These are phyloP conservation scores for Penicillium dipodomyicola DNA, from an alignment of 495 filamentous ascomycete genomes.

Conservation along the genomic window DNA sequence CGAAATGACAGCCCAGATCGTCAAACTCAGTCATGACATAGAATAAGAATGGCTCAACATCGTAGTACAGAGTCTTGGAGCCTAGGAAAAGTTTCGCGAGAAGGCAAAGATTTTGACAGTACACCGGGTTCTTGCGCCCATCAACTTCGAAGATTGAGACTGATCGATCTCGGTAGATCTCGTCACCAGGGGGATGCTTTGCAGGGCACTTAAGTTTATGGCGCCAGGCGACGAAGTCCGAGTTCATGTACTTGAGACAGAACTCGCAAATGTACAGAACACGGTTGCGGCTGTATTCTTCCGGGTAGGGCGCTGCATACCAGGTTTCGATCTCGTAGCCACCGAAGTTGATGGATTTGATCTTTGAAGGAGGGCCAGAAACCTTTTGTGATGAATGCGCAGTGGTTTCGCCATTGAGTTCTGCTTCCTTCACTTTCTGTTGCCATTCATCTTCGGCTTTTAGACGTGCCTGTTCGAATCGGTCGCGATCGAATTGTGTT, in stretches of 20 bases:
- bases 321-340: slow-evolving; percentile 97
- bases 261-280: slow-evolving; percentile 98
- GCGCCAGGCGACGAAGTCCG: slow-evolving; percentile 94
- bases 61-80: slow-evolving; percentile 97
- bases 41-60: slow-evolving; percentile 97
- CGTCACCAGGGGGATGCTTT: slow-evolving; percentile 94
- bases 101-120: slow-evolving; percentile 96
- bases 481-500: slow-evolving; percentile 69
- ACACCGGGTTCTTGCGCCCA: slow-evolving; percentile 92
- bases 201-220: slow-evolving; percentile 97
- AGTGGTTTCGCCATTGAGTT: slow-evolving; percentile 47
- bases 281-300: slow-evolving; percentile 94
- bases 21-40: slow-evolving; percentile 98
- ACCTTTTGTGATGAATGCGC: slow-evolving; percentile 61
- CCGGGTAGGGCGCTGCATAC: slow-evolving; percentile 98
- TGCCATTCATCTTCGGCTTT: slow-evolving; percentile 93
- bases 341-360: slow-evolving; percentile 98
- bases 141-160: slow-evolving; percentile 97
- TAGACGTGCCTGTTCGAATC: slow-evolving; percentile 83
- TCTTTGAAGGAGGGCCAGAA: slow-evolving; percentile 86
- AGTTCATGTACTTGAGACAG: slow-evolving; percentile 99
- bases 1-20: slow-evolving; percentile 91
- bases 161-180: slow-evolving; percentile 93
- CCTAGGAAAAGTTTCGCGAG: slow-evolving; percentile 94
- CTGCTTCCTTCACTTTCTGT: slow-evolving; percentile 50